Conservation (phyloP, 148 eudicot species). For the Limonium bicolor region DNA sequence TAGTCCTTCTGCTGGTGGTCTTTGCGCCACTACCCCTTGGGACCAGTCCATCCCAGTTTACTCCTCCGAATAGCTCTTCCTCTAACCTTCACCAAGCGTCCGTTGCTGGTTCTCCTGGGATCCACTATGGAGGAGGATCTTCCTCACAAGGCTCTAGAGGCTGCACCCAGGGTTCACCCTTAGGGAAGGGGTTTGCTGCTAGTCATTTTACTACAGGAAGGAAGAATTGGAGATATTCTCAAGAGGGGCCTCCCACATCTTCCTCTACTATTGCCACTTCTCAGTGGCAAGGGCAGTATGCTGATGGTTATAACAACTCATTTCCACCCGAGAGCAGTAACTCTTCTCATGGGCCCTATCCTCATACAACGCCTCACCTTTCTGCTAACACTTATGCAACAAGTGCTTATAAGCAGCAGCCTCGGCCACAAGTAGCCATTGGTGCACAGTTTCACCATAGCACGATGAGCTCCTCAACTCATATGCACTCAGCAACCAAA, state of each 20-base stretch:
- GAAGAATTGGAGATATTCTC: constrained; percentile 55
- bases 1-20: constrained; percentile 64
- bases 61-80: constrained; percentile 68
- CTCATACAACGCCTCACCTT: constrained; percentile 31
- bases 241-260: constrained; percentile 36
- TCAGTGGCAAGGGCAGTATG: constrained; percentile 40
- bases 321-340: constrained; percentile 42
- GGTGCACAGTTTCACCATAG: constrained; percentile 21
- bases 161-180: constrained; percentile 68
- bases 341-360: constrained; percentile 21
- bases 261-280: no score
- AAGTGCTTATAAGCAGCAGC: constrained; percentile 45
- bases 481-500: constrained; percentile 22
- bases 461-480: constrained; percentile 20
- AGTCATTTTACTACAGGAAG: constrained; percentile 60
- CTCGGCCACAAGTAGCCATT: constrained; percentile 27
- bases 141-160: constrained; percentile 73
- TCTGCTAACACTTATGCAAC: constrained; percentile 28
- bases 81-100: no score
- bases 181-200: constrained; percentile 51
- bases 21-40: constrained; percentile 87
- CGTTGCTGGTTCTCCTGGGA: constrained; percentile 73
- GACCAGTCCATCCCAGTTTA: constrained; percentile 93
- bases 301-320: constrained; percentile 22
- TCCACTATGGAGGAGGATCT: no score